Conservation (phyloP, 1,139 yeast species). For the Nakaseomyces kungkrabaensis region DNA sequence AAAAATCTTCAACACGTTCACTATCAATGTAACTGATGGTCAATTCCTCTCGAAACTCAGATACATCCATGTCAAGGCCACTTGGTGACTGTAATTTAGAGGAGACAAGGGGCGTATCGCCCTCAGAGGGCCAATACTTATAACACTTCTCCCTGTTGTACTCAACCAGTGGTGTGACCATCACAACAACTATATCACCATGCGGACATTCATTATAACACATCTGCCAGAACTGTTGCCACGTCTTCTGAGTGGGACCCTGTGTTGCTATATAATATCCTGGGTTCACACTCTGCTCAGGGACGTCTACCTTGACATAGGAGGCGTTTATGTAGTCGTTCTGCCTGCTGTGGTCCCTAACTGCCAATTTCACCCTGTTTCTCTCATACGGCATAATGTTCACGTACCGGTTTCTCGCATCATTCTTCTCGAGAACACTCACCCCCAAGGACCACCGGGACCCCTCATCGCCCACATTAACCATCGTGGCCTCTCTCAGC, state of each 20-base stretch:
- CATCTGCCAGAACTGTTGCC: constrained; percentile 81
- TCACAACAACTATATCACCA: constrained; percentile 51
- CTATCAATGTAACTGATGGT: constrained; percentile 13
- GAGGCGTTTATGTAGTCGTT: constrained; percentile 42
- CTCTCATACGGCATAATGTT: constrained; percentile 53
- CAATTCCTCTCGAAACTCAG: constrained; percentile 16
- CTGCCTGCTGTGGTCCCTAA: constrained; percentile 12
- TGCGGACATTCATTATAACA: constrained; percentile 41
- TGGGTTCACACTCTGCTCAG: constrained; percentile 18
- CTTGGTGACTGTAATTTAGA: constrained; percentile 18
- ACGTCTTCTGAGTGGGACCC: constrained; percentile 61
- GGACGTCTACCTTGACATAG: constrained; percentile 24
- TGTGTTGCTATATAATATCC: constrained; percentile 48
- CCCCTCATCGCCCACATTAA: constrained; percentile 7
- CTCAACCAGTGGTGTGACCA: constrained; percentile 79
- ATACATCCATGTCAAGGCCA: constrained; percentile 12
- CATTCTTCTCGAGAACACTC: constrained; percentile 25
- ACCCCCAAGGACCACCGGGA: constrained; percentile 29
- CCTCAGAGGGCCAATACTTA: constrained; percentile 54
- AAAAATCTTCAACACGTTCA: constrained; percentile 15
- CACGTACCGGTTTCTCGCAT: constrained; percentile 41
- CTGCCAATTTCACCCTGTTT: constrained; percentile 40
- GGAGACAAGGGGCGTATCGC: constrained; percentile 8
- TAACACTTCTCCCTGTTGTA: constrained; percentile 52
- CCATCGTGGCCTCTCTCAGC: constrained; percentile 29